Percentiles rank a stretch among this genome's conserved stretches.
phyloP scores from a whole-genome alignment of 768 basidiomycete genomes.

The Tubosaeta brunneosetosa region DNA sequence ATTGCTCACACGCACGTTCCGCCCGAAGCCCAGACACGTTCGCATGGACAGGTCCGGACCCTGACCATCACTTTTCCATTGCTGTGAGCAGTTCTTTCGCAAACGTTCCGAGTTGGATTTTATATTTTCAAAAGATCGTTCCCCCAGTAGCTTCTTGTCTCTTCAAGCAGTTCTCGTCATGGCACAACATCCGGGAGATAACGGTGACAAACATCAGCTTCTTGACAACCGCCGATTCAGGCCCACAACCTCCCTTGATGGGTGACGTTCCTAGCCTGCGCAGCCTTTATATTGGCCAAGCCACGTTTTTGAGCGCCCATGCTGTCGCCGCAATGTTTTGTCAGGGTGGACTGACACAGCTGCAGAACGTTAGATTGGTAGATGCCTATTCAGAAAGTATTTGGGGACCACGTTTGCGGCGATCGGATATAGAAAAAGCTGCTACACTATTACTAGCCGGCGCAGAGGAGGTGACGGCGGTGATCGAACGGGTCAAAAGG shows the following conservation, averaged over 20 bases:
- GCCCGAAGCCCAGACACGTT: constrained; percentile 39
- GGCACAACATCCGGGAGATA: constrained; percentile 43
- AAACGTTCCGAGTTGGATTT: not conserved
- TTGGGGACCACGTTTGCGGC: constrained; percentile 51
- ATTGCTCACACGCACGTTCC: not conserved
- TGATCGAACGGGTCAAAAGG: constrained; percentile 33
- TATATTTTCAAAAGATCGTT: constrained; percentile 19
- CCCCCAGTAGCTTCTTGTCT: constrained; percentile 19
- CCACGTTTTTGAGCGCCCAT: constrained; percentile 41
- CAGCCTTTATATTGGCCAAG: constrained; percentile 47
- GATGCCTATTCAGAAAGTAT: constrained; percentile 55
- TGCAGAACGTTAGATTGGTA: constrained; percentile 41
- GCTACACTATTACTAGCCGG: constrained; percentile 3
- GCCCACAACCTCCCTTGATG: constrained; percentile 25
- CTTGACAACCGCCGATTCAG: constrained; percentile 17
- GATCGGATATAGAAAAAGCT: constrained; percentile 44
- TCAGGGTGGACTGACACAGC: constrained; percentile 14
- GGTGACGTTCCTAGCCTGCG: constrained; percentile 37
- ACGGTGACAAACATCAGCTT: constrained; percentile 47
- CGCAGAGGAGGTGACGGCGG: constrained; percentile 9
- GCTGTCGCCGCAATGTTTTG: constrained; percentile 37
- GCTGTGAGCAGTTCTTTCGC: constrained; percentile 38
- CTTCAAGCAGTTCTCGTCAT: constrained; percentile 29
- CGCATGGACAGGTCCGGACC: constrained; percentile 57
- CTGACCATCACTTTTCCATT: constrained; percentile 58